Conservation (phyloP, 2,329 filamentous ascomycete genomes). For the Colletotrichum salicis region DNA sequence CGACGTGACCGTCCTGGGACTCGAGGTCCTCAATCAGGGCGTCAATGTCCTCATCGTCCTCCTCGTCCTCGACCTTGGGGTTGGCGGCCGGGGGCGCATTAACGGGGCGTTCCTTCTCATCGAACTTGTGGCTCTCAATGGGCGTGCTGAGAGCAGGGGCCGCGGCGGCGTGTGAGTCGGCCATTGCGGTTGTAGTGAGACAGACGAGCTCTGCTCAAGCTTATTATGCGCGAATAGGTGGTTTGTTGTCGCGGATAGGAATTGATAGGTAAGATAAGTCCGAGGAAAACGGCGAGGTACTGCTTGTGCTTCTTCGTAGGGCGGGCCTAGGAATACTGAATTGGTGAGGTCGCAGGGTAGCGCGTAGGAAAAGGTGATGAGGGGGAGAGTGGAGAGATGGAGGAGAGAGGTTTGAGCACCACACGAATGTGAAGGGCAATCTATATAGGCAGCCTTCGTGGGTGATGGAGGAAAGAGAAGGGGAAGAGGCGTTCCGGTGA, state of each 20-base stretch:
- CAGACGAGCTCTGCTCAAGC: constrained; percentile 36
- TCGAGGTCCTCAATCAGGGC: constrained; percentile 88
- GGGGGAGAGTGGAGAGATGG: constrained; percentile 31
- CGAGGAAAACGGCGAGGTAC: constrained; percentile 22
- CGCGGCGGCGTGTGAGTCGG: constrained; percentile 62
- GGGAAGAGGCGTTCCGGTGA: constrained; percentile 13
- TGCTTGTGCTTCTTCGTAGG: constrained; percentile 30
- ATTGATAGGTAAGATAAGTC: constrained; percentile 18
- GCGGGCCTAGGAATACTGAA: constrained; percentile 36
- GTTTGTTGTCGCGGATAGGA: constrained; percentile 24
- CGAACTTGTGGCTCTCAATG: constrained; percentile 73
- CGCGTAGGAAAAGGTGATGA: constrained; percentile 35
- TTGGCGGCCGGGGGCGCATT: constrained; percentile 49
- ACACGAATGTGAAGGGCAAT: constrained; percentile 38
- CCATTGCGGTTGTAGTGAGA: constrained; percentile 54
- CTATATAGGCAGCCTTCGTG: constrained; percentile 38
- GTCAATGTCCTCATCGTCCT: constrained; percentile 83
- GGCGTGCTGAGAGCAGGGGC: constrained; percentile 70
- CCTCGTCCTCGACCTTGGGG: constrained; percentile 69
- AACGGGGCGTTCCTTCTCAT: constrained; percentile 67
- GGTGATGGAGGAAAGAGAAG: constrained; percentile 39
- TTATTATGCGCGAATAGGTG: constrained; percentile 28
- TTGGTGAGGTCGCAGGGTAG: constrained; percentile 27
- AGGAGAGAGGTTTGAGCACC: constrained; percentile 33
- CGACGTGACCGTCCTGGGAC: constrained; percentile 77